phyloP scores from a whole-genome alignment of 192 early-diverging fungal species.

The Powellomyces hirtus region DNA sequence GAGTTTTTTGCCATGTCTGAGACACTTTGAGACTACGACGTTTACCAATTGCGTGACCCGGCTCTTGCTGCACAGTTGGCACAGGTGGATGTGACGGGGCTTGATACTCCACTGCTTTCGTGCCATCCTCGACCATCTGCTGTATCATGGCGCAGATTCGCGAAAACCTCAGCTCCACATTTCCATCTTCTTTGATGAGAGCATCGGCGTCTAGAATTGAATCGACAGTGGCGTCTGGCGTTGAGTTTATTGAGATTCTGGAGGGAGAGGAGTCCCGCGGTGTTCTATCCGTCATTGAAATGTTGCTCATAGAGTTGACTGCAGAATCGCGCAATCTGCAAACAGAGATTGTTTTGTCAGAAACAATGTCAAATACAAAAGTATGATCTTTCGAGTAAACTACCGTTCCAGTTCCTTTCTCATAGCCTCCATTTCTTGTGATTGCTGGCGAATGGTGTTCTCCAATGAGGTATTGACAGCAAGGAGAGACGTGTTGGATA shows the following conservation, averaged over 20 bases:
- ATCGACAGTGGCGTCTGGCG: too few relatives aligned
- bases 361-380: too few relatives aligned
- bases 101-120: conserved; percentile 8
- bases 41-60: neutral
- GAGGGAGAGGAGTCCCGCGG: too few relatives aligned
- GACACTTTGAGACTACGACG: too few relatives aligned
- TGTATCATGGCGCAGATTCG: conserved; percentile 33
- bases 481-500: conserved; percentile 46
- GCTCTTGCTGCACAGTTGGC: neutral
- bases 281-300: too few relatives aligned
- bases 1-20: too few relatives aligned
- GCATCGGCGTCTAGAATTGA: too few relatives aligned
- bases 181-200: conserved; percentile 20
- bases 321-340: too few relatives aligned
- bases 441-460: conserved; percentile 48
- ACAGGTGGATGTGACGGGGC: neutral
- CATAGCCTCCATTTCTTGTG: conserved; percentile 40
- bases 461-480: conserved; percentile 51
- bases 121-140: conserved; percentile 34
- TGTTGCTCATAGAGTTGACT: too few relatives aligned
- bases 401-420: conserved; percentile 20
- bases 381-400: too few relatives aligned
- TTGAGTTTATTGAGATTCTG: too few relatives aligned
- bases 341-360: too few relatives aligned
- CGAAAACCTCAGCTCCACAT: conserved; percentile 18